Percentiles rank a stretch among this genome's conserved stretches.
Evolutionary conservation across 805 yeast genomes (phyloP).

Genomic region (Wickerhamomyces sydowiorum): DNA sequence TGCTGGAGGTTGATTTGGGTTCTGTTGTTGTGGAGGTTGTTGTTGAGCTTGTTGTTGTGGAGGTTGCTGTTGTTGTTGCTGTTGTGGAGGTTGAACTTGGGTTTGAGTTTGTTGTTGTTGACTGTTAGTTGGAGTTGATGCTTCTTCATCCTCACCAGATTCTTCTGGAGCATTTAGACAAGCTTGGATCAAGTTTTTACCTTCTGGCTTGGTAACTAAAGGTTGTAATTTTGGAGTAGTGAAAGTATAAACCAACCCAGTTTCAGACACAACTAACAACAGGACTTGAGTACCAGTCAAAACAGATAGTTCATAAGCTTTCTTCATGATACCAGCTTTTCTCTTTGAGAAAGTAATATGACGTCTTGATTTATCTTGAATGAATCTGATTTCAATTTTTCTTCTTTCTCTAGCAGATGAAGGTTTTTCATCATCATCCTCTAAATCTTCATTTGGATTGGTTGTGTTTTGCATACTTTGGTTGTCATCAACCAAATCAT

Average conservation of each 20-base stretch:
- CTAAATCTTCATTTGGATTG: constrained; percentile 25
- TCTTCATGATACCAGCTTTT: constrained; percentile 98
- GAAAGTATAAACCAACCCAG: constrained; percentile 97
- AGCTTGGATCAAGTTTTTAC: constrained; percentile 93
- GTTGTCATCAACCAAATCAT: constrained; percentile 16
- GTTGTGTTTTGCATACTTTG: constrained; percentile 6
- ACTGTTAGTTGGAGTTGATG: constrained; percentile 28
- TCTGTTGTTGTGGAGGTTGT: constrained; percentile 9
- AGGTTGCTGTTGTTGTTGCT: constrained; percentile 19
- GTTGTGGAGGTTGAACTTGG: constrained; percentile 26
- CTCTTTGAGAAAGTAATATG: constrained; percentile 97
- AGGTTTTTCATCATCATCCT: constrained; percentile 44
- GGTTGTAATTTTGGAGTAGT: constrained; percentile 99
- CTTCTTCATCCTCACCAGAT: constrained; percentile 42
- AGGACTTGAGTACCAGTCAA: constrained; percentile 97
- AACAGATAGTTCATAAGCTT: constrained; percentile 96
- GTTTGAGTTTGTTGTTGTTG: constrained; percentile 22
- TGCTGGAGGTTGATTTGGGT: constrained; percentile 10
- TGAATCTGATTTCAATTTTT: constrained; percentile 94
- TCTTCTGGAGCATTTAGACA: constrained; percentile 94
- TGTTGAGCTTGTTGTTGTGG: constrained; percentile 9
- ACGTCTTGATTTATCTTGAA: constrained; percentile 95
- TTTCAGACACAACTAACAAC: constrained; percentile 90
- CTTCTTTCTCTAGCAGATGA: constrained; percentile 54
- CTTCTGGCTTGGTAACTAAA: constrained; percentile 93